These are phyloP conservation scores for Planoprotostelium fungivorum DNA, from an alignment of 78 protist species.

Conservation along the genomic window DNA sequence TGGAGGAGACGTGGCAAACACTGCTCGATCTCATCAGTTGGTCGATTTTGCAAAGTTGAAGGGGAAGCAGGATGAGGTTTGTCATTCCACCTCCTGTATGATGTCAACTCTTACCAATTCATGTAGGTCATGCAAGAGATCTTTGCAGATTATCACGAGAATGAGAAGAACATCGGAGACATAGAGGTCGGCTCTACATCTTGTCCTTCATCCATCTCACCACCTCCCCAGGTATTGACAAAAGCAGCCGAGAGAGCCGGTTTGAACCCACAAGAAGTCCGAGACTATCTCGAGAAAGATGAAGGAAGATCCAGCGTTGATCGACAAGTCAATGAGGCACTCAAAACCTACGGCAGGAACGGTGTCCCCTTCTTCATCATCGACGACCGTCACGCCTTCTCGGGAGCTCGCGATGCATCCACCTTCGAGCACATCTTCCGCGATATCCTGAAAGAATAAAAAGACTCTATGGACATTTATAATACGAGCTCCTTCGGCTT, in stretches of 20 bases:
- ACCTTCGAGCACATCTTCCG: background rate
- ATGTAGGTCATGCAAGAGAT: background rate
- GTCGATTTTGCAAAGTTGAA: background rate
- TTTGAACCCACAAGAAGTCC: background rate
- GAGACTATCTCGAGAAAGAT: background rate
- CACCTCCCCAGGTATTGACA: background rate
- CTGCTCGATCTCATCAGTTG: background rate
- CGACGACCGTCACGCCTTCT: background rate
- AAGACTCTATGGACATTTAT: too few species aligned
- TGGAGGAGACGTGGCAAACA: background rate
- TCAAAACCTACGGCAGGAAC: background rate
- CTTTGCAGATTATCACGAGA: background rate
- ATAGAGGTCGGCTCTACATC: background rate
- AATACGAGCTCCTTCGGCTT: background rate
- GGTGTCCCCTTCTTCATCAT: background rate
- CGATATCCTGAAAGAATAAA: too few species aligned
- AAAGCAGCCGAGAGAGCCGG: background rate
- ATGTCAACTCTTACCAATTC: background rate
- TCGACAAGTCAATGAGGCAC: background rate
- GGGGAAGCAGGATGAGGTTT: background rate
- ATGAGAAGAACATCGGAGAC: background rate
- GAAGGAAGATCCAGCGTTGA: background rate
- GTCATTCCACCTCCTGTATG: background rate
- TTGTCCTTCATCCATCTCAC: background rate
- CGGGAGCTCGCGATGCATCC: background rate